Evolutionary conservation across 305 asterid species (phyloP).

Genomic region (Galium porrigens): DNA sequence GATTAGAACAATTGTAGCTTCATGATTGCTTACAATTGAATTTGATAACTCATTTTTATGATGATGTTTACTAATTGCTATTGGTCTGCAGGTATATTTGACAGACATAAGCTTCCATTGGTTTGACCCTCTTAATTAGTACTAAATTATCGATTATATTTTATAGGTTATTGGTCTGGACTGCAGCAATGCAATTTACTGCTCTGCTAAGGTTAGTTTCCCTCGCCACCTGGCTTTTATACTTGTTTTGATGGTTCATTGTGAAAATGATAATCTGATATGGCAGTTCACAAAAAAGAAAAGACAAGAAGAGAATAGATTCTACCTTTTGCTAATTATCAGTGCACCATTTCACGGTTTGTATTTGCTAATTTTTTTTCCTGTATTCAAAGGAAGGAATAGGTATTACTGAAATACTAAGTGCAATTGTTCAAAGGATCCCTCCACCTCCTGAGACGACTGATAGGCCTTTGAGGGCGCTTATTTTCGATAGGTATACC

Average conservation of each 20-base stretch:
- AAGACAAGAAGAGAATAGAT: neutral
- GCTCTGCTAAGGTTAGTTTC: constrained; percentile 83
- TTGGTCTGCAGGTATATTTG: constrained; percentile 7
- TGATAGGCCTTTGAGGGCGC: constrained; percentile 80
- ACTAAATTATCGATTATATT: constrained; percentile 21
- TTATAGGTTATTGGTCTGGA: constrained; percentile 80
- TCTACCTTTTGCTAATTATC: neutral
- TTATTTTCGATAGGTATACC: constrained; percentile 93
- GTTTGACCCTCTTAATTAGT: constrained; percentile 11
- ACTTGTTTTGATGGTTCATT: neutral
- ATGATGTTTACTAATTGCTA: constrained; percentile 8
- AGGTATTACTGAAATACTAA: constrained; percentile 67
- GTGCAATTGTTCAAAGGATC: constrained; percentile 71
- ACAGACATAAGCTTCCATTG: constrained; percentile 15
- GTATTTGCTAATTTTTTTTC: constrained; percentile 1
- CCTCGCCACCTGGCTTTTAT: constrained; percentile 13
- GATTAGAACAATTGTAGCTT: neutral
- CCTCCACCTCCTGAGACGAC: constrained; percentile 76
- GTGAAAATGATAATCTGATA: neutral
- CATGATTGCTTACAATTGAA: neutral
- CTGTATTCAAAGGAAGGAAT: constrained; percentile 62
- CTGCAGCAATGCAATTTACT: constrained; percentile 72
- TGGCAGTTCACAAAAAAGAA: neutral
- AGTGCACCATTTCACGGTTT: neutral
- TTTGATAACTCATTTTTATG: neutral